phyloP scores from a whole-genome alignment of 1,284 basidiomycete genomes.

The Butyriboletus appendiculatus region DNA sequence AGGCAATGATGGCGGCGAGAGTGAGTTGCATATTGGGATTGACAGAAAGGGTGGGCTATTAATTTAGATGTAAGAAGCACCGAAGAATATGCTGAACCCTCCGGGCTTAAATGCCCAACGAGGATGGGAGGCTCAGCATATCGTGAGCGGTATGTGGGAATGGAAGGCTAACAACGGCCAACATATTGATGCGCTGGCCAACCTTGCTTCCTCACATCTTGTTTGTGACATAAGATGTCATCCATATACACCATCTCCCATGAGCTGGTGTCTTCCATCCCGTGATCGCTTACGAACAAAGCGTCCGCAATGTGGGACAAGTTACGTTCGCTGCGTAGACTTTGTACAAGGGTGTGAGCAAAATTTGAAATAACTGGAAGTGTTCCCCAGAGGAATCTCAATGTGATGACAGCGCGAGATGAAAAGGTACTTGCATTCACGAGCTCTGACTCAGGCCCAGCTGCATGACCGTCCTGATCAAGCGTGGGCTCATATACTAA shows the following conservation, averaged over 20 bases:
- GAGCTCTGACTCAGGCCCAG: conserved; percentile 69
- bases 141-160: neutral
- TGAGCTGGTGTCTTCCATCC: conserved; percentile 85
- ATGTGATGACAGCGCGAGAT: neutral
- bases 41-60: neutral
- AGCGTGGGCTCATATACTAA: conserved; percentile 73
- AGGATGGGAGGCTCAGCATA: neutral
- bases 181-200: conserved; percentile 13
- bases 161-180: neutral
- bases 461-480: conserved; percentile 76
- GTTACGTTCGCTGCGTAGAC: conserved; percentile 58
- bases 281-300: conserved; percentile 89
- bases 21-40: conserved; percentile 19
- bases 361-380: conserved; percentile 74
- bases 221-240: conserved; percentile 42
- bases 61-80: neutral
- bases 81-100: neutral
- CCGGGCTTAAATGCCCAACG: conserved; percentile 11
- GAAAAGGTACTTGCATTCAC: conserved; percentile 57
- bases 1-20: conserved; percentile 14
- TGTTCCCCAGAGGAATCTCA: conserved; percentile 47
- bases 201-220: conserved; percentile 50
- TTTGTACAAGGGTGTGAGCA: conserved; percentile 53
- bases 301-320: conserved; percentile 81
- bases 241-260: conserved; percentile 80